Conservation (phyloP, 805 yeast genomes). For the Candida ficus region DNA sequence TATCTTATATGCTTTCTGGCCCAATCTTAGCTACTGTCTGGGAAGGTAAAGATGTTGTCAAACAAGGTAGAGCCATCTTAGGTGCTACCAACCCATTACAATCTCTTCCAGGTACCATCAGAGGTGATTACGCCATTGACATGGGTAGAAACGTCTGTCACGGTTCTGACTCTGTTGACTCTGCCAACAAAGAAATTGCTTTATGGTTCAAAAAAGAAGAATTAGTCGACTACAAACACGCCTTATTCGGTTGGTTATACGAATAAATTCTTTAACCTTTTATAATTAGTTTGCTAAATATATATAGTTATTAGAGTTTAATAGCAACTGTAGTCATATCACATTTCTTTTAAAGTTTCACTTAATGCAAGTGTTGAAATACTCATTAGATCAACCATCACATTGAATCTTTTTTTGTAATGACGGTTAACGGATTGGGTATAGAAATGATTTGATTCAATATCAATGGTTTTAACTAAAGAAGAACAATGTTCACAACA, state of each 20-base stretch:
- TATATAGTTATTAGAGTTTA: no score
- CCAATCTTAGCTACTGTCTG: slow-evolving; percentile 99
- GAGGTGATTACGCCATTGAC: slow-evolving; percentile 98
- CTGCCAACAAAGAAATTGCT: slow-evolving; percentile 91
- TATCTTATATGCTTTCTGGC: slow-evolving; percentile 96
- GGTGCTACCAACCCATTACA: slow-evolving; percentile 99
- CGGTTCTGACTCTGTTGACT: slow-evolving; percentile 99
- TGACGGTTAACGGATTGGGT: background rate
- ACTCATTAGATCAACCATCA: slow-evolving; percentile 4
- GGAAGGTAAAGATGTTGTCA: slow-evolving; percentile 99
- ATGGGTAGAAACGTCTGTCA: slow-evolving; percentile 99
- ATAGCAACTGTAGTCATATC: background rate
- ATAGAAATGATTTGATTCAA: background rate
- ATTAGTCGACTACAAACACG: slow-evolving; percentile 85
- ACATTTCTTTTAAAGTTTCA: background rate
- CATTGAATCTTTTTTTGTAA: slow-evolving; percentile 1
- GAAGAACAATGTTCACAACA: slow-evolving; percentile 1
- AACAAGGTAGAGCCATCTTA: slow-evolving; percentile 94
- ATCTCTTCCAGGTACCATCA: slow-evolving; percentile 99
- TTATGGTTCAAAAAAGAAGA: slow-evolving; percentile 99
- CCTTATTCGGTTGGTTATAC: slow-evolving; percentile 87
- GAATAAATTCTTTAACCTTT: slow-evolving; percentile 46
- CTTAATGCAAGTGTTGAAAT: slow-evolving; percentile 1
- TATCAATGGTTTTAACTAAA: background rate
- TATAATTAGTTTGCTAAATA: background rate